Base-by-base conservation (phyloP, 208 protist genomes). In the Leptomonas pyrrhocoris region DNA sequence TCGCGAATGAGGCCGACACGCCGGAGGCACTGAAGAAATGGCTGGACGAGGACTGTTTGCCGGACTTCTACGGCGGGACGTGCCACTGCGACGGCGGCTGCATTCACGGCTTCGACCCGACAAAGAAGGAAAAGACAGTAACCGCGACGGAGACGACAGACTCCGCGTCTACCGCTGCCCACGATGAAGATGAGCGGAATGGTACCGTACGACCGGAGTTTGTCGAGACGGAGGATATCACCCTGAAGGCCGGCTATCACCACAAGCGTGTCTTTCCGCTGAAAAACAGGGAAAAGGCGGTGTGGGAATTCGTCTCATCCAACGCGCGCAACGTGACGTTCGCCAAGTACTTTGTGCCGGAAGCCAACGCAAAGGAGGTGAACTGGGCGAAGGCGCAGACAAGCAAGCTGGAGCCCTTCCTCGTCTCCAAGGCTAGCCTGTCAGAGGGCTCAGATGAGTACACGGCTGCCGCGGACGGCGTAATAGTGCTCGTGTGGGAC, bases 91-190 rank as follows among this genome's bases (percentile, higher is more conserved):
- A 60, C 27, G 72, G 58, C 25, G 56, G 79, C 46, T 91, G 84
- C 65, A 73, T 86, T 30, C 45, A 43, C 1, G 68, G 62, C 60
- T 82, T 70, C 61, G 72, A 38, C 51, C 51, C 30, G 36, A 19
- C 18, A 13, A 2, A 57, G n/a, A 89, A 87, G 72, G 81, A 84
- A 60, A 84, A 79, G 73, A 56, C 89, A 27, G 86, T 80, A 79
- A 86, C n/a, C n/a, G n/a, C n/a, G 2, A 19, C 6, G 16, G 45
- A 46, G 30, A 28, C 2, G 18, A 60, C 19, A 3, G 55, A 45
- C 15, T 45, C 42, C 7, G 55, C 42, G 12, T 30, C 55, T 4
- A 12, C 30, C 16, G 34, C 53, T 11, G 12, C 21, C 13, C 25
- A 25, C n/a, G 51, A 38, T 19, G 30, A 53, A 15, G 42, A 23